Percentiles rank a stretch among this genome's conserved stretches.
Evolutionary conservation across 192 early-diverging fungal genomes (phyloP).

Genomic region (Backusella liffmaniae): DNA sequence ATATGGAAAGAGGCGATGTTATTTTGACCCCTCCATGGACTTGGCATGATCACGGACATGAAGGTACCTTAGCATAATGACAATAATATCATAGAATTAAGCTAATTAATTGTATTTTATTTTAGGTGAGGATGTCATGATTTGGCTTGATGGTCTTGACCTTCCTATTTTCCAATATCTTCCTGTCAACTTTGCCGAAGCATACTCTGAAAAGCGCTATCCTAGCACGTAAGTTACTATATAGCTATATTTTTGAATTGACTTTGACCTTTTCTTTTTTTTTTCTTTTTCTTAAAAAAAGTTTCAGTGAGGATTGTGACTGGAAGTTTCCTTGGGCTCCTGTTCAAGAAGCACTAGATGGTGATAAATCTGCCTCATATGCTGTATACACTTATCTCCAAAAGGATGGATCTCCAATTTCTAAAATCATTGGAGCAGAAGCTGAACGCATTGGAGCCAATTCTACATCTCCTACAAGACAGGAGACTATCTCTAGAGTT

Average conservation of each 20-base stretch:
- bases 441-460: constrained; percentile 11
- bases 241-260: not conserved
- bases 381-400: not conserved
- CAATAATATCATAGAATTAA: not conserved
- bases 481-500: constrained; percentile 7
- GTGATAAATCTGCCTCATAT: not conserved
- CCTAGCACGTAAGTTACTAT: constrained; percentile 10
- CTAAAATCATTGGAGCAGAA: constrained; percentile 14
- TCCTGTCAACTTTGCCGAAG: constrained; percentile 15
- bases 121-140: constrained; percentile 15
- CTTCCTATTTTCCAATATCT: constrained; percentile 13
- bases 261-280: not conserved
- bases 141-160: constrained; percentile 17
- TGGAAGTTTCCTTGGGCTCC: constrained; percentile 9
- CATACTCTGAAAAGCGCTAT: constrained; percentile 11
- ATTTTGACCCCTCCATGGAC: constrained; percentile 18
- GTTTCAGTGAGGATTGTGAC: not conserved
- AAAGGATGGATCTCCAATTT: constrained; percentile 6
- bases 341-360: constrained; percentile 4
- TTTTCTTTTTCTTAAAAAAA: not conserved
- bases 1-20: constrained; percentile 17
- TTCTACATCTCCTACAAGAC: not conserved
- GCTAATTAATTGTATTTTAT: not conserved
- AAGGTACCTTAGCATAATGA: not conserved
- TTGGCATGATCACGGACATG: constrained; percentile 14